phyloP scores from a whole-genome alignment of 805 yeast species.

The Lachancea dasiensis region DNA sequence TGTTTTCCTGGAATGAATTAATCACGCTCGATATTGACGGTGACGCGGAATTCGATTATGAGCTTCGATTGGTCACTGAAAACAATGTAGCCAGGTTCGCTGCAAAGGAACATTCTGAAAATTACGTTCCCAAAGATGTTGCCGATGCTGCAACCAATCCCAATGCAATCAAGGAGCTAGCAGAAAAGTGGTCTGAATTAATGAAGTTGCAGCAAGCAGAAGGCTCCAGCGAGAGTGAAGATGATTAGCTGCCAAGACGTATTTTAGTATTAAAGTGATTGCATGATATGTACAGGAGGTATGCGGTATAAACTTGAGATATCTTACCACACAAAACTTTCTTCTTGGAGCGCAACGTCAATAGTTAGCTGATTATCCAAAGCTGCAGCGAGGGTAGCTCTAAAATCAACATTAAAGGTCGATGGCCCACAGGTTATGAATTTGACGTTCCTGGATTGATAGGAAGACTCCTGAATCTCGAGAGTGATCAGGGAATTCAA shows the following conservation, averaged over 20 bases:
- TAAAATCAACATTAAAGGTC: slow-evolving; percentile 48
- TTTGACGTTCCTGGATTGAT: slow-evolving; percentile 41
- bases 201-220: slow-evolving; percentile 26
- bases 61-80: slow-evolving; percentile 60
- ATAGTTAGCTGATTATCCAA: slow-evolving; percentile 25
- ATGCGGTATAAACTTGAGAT: neutral
- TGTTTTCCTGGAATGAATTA: slow-evolving; percentile 84
- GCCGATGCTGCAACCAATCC: slow-evolving; percentile 76
- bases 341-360: slow-evolving; percentile 30
- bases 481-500: slow-evolving; percentile 35
- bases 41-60: slow-evolving; percentile 36
- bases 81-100: slow-evolving; percentile 73
- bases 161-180: slow-evolving; percentile 60
- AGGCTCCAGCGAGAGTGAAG: slow-evolving; percentile 13
- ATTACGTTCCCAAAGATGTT: slow-evolving; percentile 86
- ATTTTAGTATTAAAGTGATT: no score
- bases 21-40: slow-evolving; percentile 22
- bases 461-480: slow-evolving; percentile 30
- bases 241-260: no score
- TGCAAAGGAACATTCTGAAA: slow-evolving; percentile 77
- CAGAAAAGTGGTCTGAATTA: slow-evolving; percentile 51
- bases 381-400: slow-evolving; percentile 42
- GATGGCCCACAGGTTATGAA: slow-evolving; percentile 62
- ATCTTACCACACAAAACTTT: slow-evolving; percentile 31
- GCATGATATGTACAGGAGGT: no score